Percentiles rank a stretch among this genome's conserved stretches.
These are phyloP conservation scores for Pueraria montana DNA, from an alignment of 306 rosid species.

Conservation along the genomic window DNA sequence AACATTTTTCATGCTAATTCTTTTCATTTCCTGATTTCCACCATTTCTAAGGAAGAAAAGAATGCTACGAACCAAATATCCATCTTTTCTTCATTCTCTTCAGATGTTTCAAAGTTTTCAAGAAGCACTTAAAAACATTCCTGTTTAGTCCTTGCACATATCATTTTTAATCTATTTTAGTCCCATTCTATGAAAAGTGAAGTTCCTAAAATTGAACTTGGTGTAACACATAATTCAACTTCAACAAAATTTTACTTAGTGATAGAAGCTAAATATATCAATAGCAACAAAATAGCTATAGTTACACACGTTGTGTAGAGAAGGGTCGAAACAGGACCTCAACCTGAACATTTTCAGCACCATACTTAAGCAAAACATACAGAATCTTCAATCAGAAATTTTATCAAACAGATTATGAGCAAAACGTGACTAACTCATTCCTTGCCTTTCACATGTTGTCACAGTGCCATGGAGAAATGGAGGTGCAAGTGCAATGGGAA, in stretches of 20 bases:
- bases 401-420: slow-evolving; percentile 10
- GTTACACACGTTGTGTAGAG: neutral
- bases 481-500: neutral
- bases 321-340: neutral
- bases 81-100: neutral
- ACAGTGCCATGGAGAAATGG: neutral
- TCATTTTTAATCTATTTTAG: no score
- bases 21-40: slow-evolving; percentile 60
- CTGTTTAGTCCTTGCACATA: no score
- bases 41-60: slow-evolving; percentile 58
- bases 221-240: neutral
- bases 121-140: no score
- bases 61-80: slow-evolving; percentile 48
- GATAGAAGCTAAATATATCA: no score
- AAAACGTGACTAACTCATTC: neutral
- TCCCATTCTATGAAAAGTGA: neutral
- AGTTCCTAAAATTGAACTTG: neutral
- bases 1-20: slow-evolving; percentile 5
- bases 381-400: neutral
- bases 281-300: neutral
- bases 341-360: neutral
- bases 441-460: neutral
- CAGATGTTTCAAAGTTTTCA: neutral
- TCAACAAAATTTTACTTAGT: neutral
- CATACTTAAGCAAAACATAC: neutral